Conservation (phyloP, 2,329 filamentous ascomycete species). For the Fusarium equiseti region DNA sequence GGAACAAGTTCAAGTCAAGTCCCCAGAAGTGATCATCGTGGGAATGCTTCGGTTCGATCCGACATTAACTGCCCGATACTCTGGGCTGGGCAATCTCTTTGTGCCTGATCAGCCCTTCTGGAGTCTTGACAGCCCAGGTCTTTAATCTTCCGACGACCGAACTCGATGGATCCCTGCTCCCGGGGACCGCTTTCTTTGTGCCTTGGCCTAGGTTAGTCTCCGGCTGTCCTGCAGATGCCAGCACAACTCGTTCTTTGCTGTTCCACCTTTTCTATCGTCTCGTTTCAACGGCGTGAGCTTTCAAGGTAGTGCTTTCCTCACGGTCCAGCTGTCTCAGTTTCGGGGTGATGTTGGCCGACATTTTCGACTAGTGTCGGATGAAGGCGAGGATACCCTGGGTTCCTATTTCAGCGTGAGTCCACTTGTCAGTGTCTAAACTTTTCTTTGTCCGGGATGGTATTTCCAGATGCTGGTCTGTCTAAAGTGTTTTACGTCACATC, state of each 20-base stretch:
- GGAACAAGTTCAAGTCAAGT: constrained; percentile 11
- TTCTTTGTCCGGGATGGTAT: constrained; percentile 4
- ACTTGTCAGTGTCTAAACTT: not conserved
- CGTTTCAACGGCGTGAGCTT: not conserved
- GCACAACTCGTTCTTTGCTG: constrained; percentile 1
- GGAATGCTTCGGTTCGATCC: constrained; percentile 36
- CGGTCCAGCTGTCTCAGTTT: constrained; percentile 9
- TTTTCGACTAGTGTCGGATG: not conserved
- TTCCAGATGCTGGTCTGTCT: not conserved
- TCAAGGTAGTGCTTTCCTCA: constrained; percentile 18
- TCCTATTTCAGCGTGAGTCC: constrained; percentile 7
- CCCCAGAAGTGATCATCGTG: constrained; percentile 43
- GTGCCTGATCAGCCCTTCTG: constrained; percentile 30
- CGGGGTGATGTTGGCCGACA: constrained; percentile 1
- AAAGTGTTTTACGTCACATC: not conserved
- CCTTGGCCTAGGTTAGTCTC: constrained; percentile 28
- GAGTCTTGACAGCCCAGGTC: not conserved
- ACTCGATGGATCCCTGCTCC: constrained; percentile 11
- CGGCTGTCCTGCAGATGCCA: constrained; percentile 28
- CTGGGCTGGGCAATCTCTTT: constrained; percentile 34
- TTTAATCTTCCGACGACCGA: constrained; percentile 18
- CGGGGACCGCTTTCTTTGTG: constrained; percentile 7
- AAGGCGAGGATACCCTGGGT: constrained; percentile 9
- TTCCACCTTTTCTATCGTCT: constrained; percentile 23
- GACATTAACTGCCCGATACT: constrained; percentile 1